Evolutionary conservation across 257 asterid species (phyloP).

Genomic region (Fraxinus cuspidata): DNA sequence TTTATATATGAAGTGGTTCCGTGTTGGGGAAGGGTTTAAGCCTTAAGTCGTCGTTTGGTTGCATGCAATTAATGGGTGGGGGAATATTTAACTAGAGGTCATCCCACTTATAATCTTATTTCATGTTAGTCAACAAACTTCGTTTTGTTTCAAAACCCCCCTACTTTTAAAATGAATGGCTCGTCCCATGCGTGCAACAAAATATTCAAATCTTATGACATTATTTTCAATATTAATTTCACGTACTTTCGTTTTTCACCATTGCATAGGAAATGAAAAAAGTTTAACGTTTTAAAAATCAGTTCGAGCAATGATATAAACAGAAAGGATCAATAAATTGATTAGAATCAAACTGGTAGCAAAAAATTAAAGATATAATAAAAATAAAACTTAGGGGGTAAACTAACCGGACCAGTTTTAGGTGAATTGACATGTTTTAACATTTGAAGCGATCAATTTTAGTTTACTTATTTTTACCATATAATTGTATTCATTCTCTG

Average conservation of each 20-base stretch:
- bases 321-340: not conserved
- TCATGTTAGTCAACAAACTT: not conserved
- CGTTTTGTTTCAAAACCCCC: not conserved
- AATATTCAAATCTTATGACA: not conserved
- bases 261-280: not conserved
- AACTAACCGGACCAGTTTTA: no score
- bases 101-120: not conserved
- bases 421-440: not conserved
- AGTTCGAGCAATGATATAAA: no score
- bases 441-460: no score
- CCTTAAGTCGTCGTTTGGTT: conserved; percentile 30
- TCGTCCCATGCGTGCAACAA: not conserved
- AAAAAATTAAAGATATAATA: no score
- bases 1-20: conserved; percentile 21
- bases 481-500: no score
- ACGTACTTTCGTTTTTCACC: not conserved
- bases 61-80: not conserved
- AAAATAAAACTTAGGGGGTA: no score
- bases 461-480: no score
- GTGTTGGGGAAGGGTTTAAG: conserved; percentile 13
- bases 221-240: no score
- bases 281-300: not conserved
- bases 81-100: not conserved
- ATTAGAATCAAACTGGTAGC: no score
- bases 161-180: not conserved